Evolutionary conservation across 2,329 filamentous ascomycete genomes (phyloP).

Genomic region (Fusarium vanettenii): DNA sequence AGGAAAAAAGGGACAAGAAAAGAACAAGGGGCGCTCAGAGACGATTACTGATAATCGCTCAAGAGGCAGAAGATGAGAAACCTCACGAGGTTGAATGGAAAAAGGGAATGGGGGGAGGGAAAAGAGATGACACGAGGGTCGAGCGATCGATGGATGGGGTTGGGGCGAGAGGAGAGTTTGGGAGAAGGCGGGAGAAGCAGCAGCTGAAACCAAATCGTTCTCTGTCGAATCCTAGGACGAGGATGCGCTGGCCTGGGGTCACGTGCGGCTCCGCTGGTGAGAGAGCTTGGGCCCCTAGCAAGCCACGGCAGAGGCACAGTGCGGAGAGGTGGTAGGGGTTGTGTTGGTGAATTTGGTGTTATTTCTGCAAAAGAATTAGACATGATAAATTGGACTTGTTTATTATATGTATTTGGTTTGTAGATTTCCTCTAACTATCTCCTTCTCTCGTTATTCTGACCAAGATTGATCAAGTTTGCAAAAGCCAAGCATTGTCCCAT

Average conservation of each 20-base stretch:
- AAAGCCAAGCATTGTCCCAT: not conserved
- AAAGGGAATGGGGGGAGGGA: conserved; percentile 20
- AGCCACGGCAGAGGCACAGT: not conserved
- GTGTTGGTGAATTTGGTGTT: not conserved
- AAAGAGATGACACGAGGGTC: conserved; percentile 39
- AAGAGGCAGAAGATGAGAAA: conserved; percentile 37
- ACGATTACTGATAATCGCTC: conserved; percentile 31
- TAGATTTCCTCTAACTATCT: not conserved
- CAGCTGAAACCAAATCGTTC: conserved; percentile 29
- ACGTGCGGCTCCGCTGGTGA: conserved; percentile 15
- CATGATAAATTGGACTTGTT: not conserved
- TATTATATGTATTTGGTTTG: not conserved
- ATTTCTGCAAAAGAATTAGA: not conserved
- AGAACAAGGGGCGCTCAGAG: conserved; percentile 24
- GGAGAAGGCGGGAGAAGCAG: conserved; percentile 41
- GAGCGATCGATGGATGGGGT: conserved; percentile 17
- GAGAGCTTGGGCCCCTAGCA: not conserved
- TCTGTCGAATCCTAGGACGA: conserved; percentile 6
- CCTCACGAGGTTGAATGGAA: conserved; percentile 34
- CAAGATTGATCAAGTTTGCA: not conserved
- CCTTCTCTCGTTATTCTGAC: not conserved
- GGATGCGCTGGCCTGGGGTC: conserved; percentile 14
- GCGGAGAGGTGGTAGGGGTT: not conserved
- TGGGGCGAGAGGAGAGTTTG: conserved; percentile 33
- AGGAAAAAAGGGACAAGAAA: conserved; percentile 5